These are phyloP conservation scores for Pseudogymnoascus sp. DNA, from an alignment of 2,329 filamentous ascomycete species.

Conservation along the genomic window DNA sequence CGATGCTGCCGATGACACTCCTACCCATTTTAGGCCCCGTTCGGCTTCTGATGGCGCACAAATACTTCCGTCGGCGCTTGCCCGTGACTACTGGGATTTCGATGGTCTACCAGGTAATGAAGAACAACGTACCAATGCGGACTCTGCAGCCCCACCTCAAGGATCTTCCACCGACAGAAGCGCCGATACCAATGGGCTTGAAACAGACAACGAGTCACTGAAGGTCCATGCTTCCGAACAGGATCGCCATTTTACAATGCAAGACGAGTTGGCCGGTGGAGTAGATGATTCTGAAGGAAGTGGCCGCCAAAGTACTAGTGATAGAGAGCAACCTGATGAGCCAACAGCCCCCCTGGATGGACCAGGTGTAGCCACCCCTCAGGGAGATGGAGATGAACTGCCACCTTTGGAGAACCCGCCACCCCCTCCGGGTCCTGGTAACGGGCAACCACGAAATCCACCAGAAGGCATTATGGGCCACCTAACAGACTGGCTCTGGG, in stretches of 20 bases:
- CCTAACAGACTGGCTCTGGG: conserved; percentile 55
- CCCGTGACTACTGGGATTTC: background rate
- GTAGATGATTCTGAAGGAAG: background rate
- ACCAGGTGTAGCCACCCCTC: background rate
- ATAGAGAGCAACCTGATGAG: background rate
- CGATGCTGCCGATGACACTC: background rate
- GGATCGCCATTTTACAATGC: background rate
- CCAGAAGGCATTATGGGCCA: conserved; percentile 33
- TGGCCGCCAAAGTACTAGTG: background rate
- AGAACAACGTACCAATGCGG: background rate
- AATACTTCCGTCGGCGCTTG: background rate
- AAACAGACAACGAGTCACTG: background rate
- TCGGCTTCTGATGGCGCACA: background rate
- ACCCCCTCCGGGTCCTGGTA: background rate
- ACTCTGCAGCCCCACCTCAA: background rate
- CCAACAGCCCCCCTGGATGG: background rate
- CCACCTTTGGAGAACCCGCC: background rate
- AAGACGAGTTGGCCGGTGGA: background rate
- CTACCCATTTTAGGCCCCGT: background rate
- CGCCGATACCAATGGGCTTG: background rate
- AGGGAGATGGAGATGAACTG: background rate
- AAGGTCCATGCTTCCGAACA: background rate
- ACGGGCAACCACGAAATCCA: conserved; percentile 14
- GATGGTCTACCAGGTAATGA: background rate
- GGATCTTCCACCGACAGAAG: background rate